Conservation (phyloP, 208 protist species). For the Leishmania gerbilli region DNA sequence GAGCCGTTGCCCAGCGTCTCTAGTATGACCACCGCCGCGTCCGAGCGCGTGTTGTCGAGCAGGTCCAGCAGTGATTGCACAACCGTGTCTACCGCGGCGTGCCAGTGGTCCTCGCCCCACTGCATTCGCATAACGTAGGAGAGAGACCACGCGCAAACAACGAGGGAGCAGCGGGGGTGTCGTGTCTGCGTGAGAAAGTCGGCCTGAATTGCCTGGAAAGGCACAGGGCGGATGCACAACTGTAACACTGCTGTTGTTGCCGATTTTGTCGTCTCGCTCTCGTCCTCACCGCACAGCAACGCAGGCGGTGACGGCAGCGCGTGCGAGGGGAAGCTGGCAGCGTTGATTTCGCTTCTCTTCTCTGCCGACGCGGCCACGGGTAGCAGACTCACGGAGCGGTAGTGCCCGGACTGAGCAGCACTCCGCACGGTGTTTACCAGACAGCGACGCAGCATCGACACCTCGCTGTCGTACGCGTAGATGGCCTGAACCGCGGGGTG, state of each 20-base stretch:
- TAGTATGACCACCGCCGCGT: conserved; percentile 69
- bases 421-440: conserved; percentile 51
- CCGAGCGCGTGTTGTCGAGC: conserved; percentile 39
- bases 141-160: conserved; percentile 86
- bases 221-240: conserved; percentile 49
- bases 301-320: neutral
- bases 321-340: neutral
- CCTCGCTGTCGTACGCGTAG: conserved; percentile 78
- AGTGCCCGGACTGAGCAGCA: conserved; percentile 25
- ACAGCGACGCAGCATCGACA: conserved; percentile 65
- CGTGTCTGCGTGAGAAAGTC: conserved; percentile 39
- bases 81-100: conserved; percentile 53
- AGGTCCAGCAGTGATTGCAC: conserved; percentile 36
- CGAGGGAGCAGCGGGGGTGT: conserved; percentile 49
- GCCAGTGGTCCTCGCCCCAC: conserved; percentile 74
- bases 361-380: conserved; percentile 7
- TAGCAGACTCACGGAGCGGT: conserved; percentile 14
- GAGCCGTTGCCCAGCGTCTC: conserved; percentile 79
- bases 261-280: neutral
- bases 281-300: neutral
- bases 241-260: conserved; percentile 12
- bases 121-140: conserved; percentile 82
- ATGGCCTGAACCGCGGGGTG: conserved; percentile 51
- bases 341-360: neutral
- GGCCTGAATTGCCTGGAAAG: conserved; percentile 51